Percentiles rank a stretch among this genome's conserved stretches.
phyloP scores from a whole-genome alignment of 768 basidiomycete genomes.

The Amanita thiersii region DNA sequence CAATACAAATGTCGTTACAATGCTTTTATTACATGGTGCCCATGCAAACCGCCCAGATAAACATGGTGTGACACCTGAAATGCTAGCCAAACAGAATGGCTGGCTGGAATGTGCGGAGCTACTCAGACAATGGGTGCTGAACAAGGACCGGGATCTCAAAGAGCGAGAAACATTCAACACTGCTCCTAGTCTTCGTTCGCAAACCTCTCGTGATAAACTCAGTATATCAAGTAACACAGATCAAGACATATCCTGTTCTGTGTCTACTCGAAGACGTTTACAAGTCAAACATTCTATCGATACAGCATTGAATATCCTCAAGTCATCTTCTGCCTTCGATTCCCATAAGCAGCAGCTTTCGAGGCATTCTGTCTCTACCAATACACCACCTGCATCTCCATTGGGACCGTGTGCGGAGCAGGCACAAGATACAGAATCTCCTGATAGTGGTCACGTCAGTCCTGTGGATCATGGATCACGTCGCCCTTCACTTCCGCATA shows the following conservation, averaged over 20 bases:
- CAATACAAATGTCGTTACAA: conserved; percentile 66
- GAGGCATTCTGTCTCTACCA: conserved; percentile 11
- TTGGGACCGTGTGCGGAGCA: conserved; percentile 36
- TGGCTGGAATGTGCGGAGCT: conserved; percentile 72
- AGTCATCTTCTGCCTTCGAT: conserved; percentile 18
- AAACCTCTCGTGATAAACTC: conserved; percentile 2
- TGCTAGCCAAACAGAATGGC: conserved; percentile 73
- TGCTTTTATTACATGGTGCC: conserved; percentile 82
- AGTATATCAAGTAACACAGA: conserved; percentile 12
- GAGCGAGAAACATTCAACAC: conserved; percentile 34
- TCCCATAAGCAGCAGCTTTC: conserved; percentile 5
- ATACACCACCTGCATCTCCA: conserved; percentile 36
- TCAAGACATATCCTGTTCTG: conserved; percentile 18
- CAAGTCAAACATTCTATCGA: conserved; percentile 78
- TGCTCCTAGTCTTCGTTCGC: conserved; percentile 1
- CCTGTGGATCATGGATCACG: conserved; percentile 31
- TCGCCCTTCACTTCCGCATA: conserved; percentile 65
- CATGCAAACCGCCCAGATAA: conserved; percentile 80
- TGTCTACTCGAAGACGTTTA: conserved; percentile 38
- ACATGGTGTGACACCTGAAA: conserved; percentile 82
- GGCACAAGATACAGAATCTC: conserved; percentile 26
- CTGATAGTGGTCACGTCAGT: conserved; percentile 22
- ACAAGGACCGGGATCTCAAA: conserved; percentile 54
- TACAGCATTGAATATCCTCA: conserved; percentile 52
- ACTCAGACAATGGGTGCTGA: conserved; percentile 56